A percentile compares a stretch with the other conserved stretches of the same genome.
phyloP scores from a whole-genome alignment of 148 eudicot species.

The Diospyros lotus region DNA sequence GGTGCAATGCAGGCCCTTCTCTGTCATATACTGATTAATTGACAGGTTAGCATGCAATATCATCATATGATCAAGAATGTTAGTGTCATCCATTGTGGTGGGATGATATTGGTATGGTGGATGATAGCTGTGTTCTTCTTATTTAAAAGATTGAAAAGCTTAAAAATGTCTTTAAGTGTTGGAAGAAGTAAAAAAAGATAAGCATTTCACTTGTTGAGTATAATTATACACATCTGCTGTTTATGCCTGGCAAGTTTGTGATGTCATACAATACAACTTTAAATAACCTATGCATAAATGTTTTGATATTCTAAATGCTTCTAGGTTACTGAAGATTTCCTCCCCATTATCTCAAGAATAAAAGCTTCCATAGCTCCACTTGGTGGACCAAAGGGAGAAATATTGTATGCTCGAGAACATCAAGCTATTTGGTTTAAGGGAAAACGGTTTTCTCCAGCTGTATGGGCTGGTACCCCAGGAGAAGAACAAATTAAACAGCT shows the following conservation, averaged over 20 bases:
- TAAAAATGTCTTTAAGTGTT: background rate
- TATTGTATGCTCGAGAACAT: slow-evolving; percentile 87
- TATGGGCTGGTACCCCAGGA: slow-evolving; percentile 87
- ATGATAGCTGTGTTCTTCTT: too few species aligned
- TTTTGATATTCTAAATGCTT: background rate
- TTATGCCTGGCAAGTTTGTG: background rate
- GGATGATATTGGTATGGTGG: too few species aligned
- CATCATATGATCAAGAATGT: too few species aligned
- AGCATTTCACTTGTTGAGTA: background rate
- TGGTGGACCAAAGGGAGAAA: slow-evolving; percentile 92
- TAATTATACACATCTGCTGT: background rate
- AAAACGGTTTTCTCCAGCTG: slow-evolving; percentile 76
- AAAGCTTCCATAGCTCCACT: slow-evolving; percentile 70
- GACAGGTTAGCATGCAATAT: too few species aligned
- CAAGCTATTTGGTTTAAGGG: slow-evolving; percentile 97
- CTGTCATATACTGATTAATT: too few species aligned
- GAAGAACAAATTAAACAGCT: slow-evolving; percentile 89
- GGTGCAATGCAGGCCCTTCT: too few species aligned
- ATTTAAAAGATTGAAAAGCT: too few species aligned
- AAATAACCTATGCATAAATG: slow-evolving; percentile 1
- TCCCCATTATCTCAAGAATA: slow-evolving; percentile 80
- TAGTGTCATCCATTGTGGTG: too few species aligned
- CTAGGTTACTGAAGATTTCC: slow-evolving; percentile 85
- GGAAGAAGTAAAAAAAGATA: background rate
- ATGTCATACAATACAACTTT: background rate